Conservation (phyloP, 208 protist genomes). For the Leptomonas pyrrhocoris region DNA sequence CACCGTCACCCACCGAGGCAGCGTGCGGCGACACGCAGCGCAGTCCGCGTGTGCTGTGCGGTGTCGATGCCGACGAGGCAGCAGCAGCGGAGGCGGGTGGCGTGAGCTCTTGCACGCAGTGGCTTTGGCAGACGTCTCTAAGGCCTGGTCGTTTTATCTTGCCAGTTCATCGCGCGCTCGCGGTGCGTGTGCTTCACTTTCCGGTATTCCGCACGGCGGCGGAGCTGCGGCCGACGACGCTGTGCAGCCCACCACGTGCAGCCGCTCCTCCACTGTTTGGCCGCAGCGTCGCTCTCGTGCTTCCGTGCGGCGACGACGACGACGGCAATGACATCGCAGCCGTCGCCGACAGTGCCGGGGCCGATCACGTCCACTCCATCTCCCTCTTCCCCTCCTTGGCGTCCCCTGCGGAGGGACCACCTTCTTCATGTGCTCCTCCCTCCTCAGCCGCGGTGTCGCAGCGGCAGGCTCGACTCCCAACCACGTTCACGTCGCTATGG, state of each 20-base stretch:
- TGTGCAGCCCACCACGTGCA: no score
- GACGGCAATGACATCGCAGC: no score
- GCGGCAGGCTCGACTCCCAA: neutral
- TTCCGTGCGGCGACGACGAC: no score
- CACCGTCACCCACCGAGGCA: neutral
- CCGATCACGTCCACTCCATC: neutral
- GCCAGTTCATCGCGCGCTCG: neutral
- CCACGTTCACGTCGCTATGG: constrained; percentile 1
- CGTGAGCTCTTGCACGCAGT: no score
- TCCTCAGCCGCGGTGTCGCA: neutral
- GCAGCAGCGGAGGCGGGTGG: no score
- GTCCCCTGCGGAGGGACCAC: neutral
- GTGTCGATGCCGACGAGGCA: neutral
- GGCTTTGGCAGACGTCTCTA: no score
- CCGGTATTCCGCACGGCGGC: neutral
- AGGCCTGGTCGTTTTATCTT: neutral
- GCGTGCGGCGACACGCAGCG: no score
- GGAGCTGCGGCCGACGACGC: neutral
- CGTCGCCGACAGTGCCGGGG: neutral
- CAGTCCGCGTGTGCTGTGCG: neutral
- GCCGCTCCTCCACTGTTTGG: no score
- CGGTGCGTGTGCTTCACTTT: no score
- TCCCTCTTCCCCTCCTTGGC: neutral
- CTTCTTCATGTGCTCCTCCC: neutral
- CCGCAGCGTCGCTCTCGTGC: no score